Base-by-base conservation (phyloP, 208 protist genomes). In the Crithidia expoeki region DNA sequence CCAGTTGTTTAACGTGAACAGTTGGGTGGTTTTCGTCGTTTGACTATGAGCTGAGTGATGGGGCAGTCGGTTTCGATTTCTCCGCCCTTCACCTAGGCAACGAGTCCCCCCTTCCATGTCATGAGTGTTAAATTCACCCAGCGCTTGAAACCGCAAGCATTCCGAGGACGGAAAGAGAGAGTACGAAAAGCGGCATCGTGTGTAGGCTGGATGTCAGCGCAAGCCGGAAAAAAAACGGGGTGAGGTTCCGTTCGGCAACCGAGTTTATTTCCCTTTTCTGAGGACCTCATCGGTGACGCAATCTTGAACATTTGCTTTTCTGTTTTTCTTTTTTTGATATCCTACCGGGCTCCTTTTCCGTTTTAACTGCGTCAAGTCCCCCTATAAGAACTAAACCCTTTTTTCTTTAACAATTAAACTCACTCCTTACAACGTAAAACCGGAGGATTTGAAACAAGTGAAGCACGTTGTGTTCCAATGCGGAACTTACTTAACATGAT, bases 21-120 rank as follows among this genome's bases (percentile, higher is more conserved):
- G 52, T 58, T 32, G 52, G 11, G 10, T 17, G 52, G 52, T 58
- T 21, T 47, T 40, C 40, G 52, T 17, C 40, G 52, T 58, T 32
- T 40, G 52, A 32, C n/a, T n/a, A n/a, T n/a, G n/a, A 4, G 5
- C n/a, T 32, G 4, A 21, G 51, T n/a, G 6, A 4, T 56, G 23
- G 27, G n/a, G 16, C 49, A 28, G 7, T 3, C 52, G 14, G 12
- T 21, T 38, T 55, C 50, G 4, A 25, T 55, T 32, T 55, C 19
- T 55, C 19, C 21, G 9, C 19, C 14, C 6, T n/a, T 50, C 21
- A 19, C 6, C 12, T 19, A 50, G 12, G 44, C 44, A 50, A 50
- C 44, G 17, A 12, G 6, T 44, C 38, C 44, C 44, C 21, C 21
- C 44, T 21, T 6, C 19, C 9, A 50, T 50, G 19, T 19, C 44